These are phyloP conservation scores for Dittrichia graveolens DNA, from an alignment of 129 eudicot genomes.

Conservation along the genomic window DNA sequence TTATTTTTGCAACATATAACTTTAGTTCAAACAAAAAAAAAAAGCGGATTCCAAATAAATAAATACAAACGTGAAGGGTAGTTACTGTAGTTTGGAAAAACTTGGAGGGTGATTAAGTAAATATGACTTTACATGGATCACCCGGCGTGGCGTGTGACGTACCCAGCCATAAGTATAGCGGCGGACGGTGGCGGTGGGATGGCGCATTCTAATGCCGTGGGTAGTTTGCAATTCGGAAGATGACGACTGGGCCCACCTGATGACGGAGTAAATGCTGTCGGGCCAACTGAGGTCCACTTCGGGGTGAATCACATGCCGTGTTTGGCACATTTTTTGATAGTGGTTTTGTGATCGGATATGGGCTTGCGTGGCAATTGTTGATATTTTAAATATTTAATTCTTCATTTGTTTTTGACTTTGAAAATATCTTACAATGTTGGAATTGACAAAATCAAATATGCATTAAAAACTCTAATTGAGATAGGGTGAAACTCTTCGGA, in stretches of 20 bases:
- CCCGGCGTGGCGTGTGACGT: slow-evolving; percentile 21
- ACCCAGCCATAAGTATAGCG: slow-evolving; percentile 23
- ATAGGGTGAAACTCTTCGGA: no score
- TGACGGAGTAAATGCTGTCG: not conserved
- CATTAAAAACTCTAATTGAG: no score
- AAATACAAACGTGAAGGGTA: slow-evolving; percentile 16
- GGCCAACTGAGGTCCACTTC: slow-evolving; percentile 33
- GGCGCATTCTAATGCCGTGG: slow-evolving; percentile 12
- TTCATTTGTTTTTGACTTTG: slow-evolving; percentile 6
- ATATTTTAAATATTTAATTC: not conserved
- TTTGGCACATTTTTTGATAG: slow-evolving; percentile 10
- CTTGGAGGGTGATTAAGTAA: not conserved
- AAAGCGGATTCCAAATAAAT: not conserved
- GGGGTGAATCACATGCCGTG: slow-evolving; percentile 16
- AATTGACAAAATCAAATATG: slow-evolving; percentile 9
- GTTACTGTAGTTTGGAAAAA: not conserved
- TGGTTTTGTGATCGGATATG: slow-evolving; percentile 27
- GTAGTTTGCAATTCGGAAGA: not conserved
- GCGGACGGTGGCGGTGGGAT: slow-evolving; percentile 14
- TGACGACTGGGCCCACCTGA: slow-evolving; percentile 22
- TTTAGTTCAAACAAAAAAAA: not conserved
- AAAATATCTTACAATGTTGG: not conserved
- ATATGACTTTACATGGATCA: not conserved
- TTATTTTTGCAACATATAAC: not conserved
- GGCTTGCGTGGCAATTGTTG: slow-evolving; percentile 18